phyloP scores from a whole-genome alignment of 1,139 yeast genomes.

The Candida sojae region DNA sequence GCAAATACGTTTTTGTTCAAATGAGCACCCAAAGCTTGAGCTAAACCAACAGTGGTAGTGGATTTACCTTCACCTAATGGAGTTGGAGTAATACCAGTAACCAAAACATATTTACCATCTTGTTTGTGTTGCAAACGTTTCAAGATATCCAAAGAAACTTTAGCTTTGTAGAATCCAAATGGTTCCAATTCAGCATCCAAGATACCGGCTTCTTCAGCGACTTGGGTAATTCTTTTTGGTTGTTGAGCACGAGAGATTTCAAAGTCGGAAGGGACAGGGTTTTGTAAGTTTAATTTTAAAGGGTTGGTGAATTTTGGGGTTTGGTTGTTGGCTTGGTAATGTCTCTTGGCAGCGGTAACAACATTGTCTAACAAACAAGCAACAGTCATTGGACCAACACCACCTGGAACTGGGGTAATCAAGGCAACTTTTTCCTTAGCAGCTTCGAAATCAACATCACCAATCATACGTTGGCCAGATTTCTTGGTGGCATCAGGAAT shows the following conservation, averaged over 20 bases:
- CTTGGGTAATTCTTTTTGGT: slow-evolving; percentile 80
- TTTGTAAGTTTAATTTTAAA: slow-evolving; percentile 61
- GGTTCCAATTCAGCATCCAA: slow-evolving; percentile 83
- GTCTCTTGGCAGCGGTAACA: slow-evolving; percentile 72
- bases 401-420: slow-evolving; percentile 98
- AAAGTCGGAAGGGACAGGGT: slow-evolving; percentile 92
- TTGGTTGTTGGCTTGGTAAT: slow-evolving; percentile 44
- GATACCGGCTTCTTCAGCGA: slow-evolving; percentile 86
- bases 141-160: slow-evolving; percentile 73
- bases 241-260: slow-evolving; percentile 88
- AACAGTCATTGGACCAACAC: slow-evolving; percentile 99
- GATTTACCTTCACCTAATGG: slow-evolving; percentile 99
- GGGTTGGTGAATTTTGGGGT: slow-evolving; percentile 59
- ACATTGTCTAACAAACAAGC: slow-evolving; percentile 93
- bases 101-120: slow-evolving; percentile 89
- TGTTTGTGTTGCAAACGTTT: slow-evolving; percentile 68
- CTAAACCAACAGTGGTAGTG: slow-evolving; percentile 94
- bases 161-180: slow-evolving; percentile 91
- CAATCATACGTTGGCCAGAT: slow-evolving; percentile 85
- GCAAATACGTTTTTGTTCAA: slow-evolving; percentile 86
- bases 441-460: slow-evolving; percentile 84
- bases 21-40: slow-evolving; percentile 95
- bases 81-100: slow-evolving; percentile 97
- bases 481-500: slow-evolving; percentile 74
- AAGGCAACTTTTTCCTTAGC: slow-evolving; percentile 67